Percentiles rank a stretch among this genome's conserved stretches.
phyloP scores from a whole-genome alignment of 2,329 filamentous ascomycete species.

The Pseudomassariella vexata region DNA sequence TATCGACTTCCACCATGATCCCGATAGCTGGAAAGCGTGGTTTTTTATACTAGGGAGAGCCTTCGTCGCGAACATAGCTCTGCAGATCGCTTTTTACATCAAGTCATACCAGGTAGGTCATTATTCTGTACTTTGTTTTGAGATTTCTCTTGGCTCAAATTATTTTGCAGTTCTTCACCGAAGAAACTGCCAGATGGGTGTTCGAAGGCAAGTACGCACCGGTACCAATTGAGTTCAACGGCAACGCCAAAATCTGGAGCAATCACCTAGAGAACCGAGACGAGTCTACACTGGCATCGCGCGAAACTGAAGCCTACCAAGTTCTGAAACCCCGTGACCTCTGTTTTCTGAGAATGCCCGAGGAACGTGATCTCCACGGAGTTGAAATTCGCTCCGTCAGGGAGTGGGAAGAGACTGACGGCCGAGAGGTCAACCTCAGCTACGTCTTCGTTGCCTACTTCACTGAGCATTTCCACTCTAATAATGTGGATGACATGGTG shows the following conservation, averaged over 20 bases:
- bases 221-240: slow-evolving; percentile 8
- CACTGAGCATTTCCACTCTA: slow-evolving; percentile 8
- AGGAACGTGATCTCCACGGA: slow-evolving; percentile 4
- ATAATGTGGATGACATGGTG: slow-evolving; percentile 4
- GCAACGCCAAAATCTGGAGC: slow-evolving; percentile 13
- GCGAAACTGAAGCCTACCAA: slow-evolving; percentile 7
- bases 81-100: slow-evolving; percentile 8
- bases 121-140: no score
- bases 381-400: slow-evolving; percentile 6
- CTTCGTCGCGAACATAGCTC: slow-evolving; percentile 7
- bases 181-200: no score
- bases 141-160: no score
- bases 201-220: slow-evolving; percentile 10
- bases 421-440: slow-evolving; percentile 4
- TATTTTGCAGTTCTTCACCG: no score
- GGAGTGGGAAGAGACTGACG: slow-evolving; percentile 10
- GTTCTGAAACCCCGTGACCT: slow-evolving; percentile 11
- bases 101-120: background rate
- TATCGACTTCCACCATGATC: slow-evolving; percentile 9
- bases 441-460: slow-evolving; percentile 12
- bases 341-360: slow-evolving; percentile 10
- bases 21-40: slow-evolving; percentile 9
- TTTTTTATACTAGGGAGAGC: slow-evolving; percentile 5
- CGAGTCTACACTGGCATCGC: background rate
- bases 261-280: slow-evolving; percentile 9